These are phyloP conservation scores for Favolaschia claudopus DNA, from an alignment of 768 basidiomycete species.

Conservation along the genomic window DNA sequence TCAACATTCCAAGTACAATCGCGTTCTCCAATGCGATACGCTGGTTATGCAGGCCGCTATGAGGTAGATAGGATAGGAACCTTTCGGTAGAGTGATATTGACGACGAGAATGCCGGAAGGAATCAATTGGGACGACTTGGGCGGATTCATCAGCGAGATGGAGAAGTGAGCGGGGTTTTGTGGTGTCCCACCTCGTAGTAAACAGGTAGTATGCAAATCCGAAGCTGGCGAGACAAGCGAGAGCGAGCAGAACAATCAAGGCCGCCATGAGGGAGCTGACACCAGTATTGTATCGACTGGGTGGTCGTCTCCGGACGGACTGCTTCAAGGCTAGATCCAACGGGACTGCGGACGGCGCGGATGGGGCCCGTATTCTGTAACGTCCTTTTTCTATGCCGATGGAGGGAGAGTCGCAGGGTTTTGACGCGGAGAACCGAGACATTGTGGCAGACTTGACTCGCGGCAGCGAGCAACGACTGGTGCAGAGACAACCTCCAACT, in stretches of 20 bases:
- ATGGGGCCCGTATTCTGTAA: slow-evolving; percentile 66
- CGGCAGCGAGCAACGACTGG: too few species aligned
- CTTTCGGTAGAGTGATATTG: slow-evolving; percentile 25
- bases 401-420: slow-evolving; percentile 58
- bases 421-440: slow-evolving; percentile 14
- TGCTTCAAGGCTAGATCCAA: slow-evolving; percentile 24
- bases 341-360: slow-evolving; percentile 26
- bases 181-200: slow-evolving; percentile 62
- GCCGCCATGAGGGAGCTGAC: slow-evolving; percentile 48
- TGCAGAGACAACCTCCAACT: too few species aligned
- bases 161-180: slow-evolving; percentile 23
- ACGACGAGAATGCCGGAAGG: neutral
- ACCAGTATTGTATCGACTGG: neutral
- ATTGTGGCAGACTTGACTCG: slow-evolving; percentile 4
- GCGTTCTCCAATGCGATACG: slow-evolving; percentile 89
- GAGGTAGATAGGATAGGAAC: slow-evolving; percentile 80
- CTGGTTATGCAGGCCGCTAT: slow-evolving; percentile 88
- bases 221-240: slow-evolving; percentile 62
- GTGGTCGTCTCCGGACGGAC: slow-evolving; percentile 8
- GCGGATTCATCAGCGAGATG: slow-evolving; percentile 39
- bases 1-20: slow-evolving; percentile 68
- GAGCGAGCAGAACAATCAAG: slow-evolving; percentile 53
- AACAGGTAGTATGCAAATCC: slow-evolving; percentile 70
- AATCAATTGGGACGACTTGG: slow-evolving; percentile 42
- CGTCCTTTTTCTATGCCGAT: slow-evolving; percentile 70